Percentiles rank a stretch among this genome's conserved stretches.
These are phyloP conservation scores for Clitopilus hobsonii DNA, from an alignment of 768 basidiomycete species.

Conservation along the genomic window DNA sequence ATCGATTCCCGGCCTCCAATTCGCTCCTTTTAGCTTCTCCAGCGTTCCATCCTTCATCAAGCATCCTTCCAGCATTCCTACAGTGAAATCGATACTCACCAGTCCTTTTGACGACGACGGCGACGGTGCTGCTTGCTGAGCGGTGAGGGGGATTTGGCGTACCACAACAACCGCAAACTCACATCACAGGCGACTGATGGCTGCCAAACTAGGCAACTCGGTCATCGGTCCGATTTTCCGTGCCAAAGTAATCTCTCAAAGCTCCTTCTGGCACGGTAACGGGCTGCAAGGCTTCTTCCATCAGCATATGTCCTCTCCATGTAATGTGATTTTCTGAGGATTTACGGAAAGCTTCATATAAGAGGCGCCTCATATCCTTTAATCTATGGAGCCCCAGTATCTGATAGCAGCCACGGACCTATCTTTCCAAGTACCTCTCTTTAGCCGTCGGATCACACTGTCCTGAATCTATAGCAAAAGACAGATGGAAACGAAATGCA, in stretches of 20 bases:
- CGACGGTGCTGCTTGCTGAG: slow-evolving; percentile 29
- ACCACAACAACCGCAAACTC: slow-evolving; percentile 28
- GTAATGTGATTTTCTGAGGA: not conserved
- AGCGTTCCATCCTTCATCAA: slow-evolving; percentile 18
- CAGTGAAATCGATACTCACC: slow-evolving; percentile 51
- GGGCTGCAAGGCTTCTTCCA: not conserved
- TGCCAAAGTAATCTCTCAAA: not conserved
- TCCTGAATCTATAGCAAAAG: not conserved
- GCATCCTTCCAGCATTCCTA: slow-evolving; percentile 19
- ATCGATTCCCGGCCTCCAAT: slow-evolving; percentile 34
- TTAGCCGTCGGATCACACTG: not conserved
- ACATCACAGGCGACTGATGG: not conserved
- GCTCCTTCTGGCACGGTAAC: not conserved
- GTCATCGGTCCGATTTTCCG: not conserved
- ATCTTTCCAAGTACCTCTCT: not conserved
- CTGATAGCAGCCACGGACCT: not conserved
- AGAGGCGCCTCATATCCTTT: not conserved
- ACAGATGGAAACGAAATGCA: not conserved
- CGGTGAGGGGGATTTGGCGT: slow-evolving; percentile 17
- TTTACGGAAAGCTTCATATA: not conserved
- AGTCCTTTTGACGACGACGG: slow-evolving; percentile 57
- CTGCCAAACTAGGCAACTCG: not conserved
- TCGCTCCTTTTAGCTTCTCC: slow-evolving; percentile 16
- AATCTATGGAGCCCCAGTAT: not conserved
- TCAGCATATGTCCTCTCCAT: not conserved